phyloP scores from a whole-genome alignment of 179 eudicot genomes.

The Spinacia oleracea region DNA sequence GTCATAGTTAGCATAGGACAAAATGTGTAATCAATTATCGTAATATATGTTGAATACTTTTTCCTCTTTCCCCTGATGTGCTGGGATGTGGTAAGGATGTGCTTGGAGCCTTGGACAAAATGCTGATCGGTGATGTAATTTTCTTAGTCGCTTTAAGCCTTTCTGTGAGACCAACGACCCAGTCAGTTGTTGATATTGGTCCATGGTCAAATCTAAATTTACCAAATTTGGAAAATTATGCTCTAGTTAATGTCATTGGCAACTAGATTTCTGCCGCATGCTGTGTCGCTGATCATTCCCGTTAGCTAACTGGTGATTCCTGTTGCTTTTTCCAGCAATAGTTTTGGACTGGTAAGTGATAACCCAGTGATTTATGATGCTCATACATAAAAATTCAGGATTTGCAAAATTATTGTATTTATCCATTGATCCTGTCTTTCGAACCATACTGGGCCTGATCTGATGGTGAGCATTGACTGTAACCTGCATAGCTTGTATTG shows the following conservation, averaged over 20 bases:
- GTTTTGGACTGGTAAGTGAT: too few species aligned
- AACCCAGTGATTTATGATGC: too few species aligned
- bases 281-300: neutral
- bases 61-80: too few species aligned
- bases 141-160: neutral
- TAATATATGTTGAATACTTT: too few species aligned
- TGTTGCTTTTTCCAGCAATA: neutral
- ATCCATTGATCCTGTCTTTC: neutral
- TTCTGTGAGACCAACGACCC: neutral
- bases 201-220: neutral
- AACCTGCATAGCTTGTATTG: neutral
- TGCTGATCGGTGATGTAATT: neutral
- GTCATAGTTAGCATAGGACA: too few species aligned
- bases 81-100: neutral
- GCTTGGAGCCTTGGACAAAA: neutral
- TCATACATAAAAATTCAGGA: too few species aligned
- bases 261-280: neutral
- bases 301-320: neutral
- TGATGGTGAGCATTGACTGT: neutral
- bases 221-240: too few species aligned
- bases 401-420: neutral
- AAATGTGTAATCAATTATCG: too few species aligned
- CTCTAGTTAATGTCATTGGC: neutral
- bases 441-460: neutral
- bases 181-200: neutral